A percentile compares a stretch with the other conserved stretches of the same genome.
Evolutionary conservation across 495 filamentous ascomycete species (phyloP).

Genomic region (Podospora sp.): DNA sequence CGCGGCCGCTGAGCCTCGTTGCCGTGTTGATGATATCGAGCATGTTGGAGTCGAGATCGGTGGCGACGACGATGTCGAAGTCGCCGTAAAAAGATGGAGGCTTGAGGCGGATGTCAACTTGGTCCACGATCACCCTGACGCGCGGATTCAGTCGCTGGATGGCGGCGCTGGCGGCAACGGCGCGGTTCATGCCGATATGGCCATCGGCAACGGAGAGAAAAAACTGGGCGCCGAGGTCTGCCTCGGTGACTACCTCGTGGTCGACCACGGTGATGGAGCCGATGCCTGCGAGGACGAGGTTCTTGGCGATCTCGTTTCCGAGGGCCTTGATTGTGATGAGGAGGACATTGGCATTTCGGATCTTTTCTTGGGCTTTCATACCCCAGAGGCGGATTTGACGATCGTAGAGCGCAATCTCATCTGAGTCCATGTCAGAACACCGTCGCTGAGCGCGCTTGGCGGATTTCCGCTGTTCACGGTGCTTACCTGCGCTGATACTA

Average conservation of each 20-base stretch:
- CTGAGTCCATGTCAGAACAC: conserved; percentile 45
- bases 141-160: conserved; percentile 88
- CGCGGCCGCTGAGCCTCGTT: conserved; percentile 69
- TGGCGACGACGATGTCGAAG: conserved; percentile 91
- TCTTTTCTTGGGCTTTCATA: conserved; percentile 85
- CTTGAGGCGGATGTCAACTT: conserved; percentile 63
- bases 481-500: conserved; percentile 41
- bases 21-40: conserved; percentile 80
- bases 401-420: conserved; percentile 97
- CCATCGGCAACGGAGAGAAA: conserved; percentile 69
- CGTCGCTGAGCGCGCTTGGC: not conserved
- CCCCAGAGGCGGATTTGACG: conserved; percentile 99
- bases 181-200: conserved; percentile 80
- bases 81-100: conserved; percentile 69
- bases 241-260: conserved; percentile 71
- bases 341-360: conserved; percentile 88
- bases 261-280: conserved; percentile 90
- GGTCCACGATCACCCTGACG: conserved; percentile 74
- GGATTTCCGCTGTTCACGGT: not conserved
- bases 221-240: conserved; percentile 88
- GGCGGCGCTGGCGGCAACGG: conserved; percentile 75
- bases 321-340: conserved; percentile 85
- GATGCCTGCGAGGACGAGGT: conserved; percentile 93
- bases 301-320: conserved; percentile 96
- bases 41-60: conserved; percentile 72